Percentiles rank a stretch among this genome's conserved stretches.
These are phyloP conservation scores for Graphilbum fragrans DNA, from an alignment of 2,329 filamentous ascomycete genomes.

Conservation along the genomic window DNA sequence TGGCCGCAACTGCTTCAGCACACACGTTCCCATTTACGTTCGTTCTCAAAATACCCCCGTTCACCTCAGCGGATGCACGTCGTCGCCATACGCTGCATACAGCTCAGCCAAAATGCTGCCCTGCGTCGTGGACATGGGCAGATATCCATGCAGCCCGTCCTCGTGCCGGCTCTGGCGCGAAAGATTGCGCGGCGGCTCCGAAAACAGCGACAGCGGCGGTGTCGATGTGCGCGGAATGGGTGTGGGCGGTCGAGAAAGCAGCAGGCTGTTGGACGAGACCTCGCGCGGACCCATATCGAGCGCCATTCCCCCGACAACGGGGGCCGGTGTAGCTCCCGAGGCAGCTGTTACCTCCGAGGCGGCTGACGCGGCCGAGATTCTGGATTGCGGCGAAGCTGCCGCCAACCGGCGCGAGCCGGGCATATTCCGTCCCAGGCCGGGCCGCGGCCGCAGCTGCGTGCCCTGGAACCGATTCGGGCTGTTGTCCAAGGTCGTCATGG, in stretches of 20 bases:
- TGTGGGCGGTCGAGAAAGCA: not conserved
- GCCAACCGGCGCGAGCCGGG: too few relatives aligned
- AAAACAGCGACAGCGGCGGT: not conserved
- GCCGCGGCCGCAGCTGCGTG: too few relatives aligned
- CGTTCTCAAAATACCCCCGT: too few relatives aligned
- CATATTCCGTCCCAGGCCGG: too few relatives aligned
- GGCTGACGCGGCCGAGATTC: too few relatives aligned
- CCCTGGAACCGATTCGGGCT: not conserved
- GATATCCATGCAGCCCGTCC: not conserved
- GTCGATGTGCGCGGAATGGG: not conserved
- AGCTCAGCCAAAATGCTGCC: constrained; percentile 14
- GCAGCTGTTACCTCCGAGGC: not conserved
- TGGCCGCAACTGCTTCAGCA: too few relatives aligned
- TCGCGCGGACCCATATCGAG: not conserved
- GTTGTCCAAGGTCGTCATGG: not conserved
- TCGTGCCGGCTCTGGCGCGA: too few relatives aligned
- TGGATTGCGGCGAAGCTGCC: too few relatives aligned
- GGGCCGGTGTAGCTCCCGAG: not conserved
- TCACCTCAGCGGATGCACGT: not conserved
- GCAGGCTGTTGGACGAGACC: constrained; percentile 2
- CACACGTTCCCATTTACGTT: too few relatives aligned
- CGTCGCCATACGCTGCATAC: constrained; percentile 2
- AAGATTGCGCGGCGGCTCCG: too few relatives aligned
- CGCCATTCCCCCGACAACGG: not conserved
- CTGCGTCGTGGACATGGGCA: constrained; percentile 10